Base-by-base conservation (phyloP, 164 flowering plant species). In the Macadamia tetraphylla region DNA sequence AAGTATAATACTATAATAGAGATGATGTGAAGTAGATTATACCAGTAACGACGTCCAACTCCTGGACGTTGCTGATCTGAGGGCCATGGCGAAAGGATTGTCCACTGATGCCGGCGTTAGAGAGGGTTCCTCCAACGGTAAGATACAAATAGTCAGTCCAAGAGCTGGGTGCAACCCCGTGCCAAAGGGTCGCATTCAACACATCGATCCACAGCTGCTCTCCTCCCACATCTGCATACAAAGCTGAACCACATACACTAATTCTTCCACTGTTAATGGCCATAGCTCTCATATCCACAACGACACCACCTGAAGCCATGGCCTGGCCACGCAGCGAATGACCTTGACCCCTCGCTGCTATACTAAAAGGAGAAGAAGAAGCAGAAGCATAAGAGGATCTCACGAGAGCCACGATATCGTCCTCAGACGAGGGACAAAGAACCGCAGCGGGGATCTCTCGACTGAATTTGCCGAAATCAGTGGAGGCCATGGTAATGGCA, bases 81-180 rank as follows among this genome's bases (percentile, higher is more conserved):
- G 98, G 98, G 13, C 98, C 98, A 74, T 83, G 78, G 0, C 79
- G 79, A 61, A 88, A 92, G 0, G 87, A 64, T 58, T 91, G 96
- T 9, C 97, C 97, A 49, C 97, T 84, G 8, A 88, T 86, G n/a
- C 97, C 97, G 12, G 87, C 97, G 63, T 91, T 91, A 3, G 97
- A 91, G 5, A 94, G 85, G 13, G 98, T 94, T 15, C 98, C 98
- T 6, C 97, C 98, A 13, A 94, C 94, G 1, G 87, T 86, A 0
- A 94, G 79, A 70, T 89, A 81, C 80, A 94, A 73, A 69, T 94
- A 94, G 67, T 94, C 98, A 0, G 98, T 91, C 96, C 94, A 94
- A 2, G 97, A 84, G 18, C 74, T 74, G 1, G 98, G 96, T 35
- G 97, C 81, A 51, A 94, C 81, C 14, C 96, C 97, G 60, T 82